Evolutionary conservation across 2,329 filamentous ascomycete genomes (phyloP).

Genomic region (Lachnellula arida): DNA sequence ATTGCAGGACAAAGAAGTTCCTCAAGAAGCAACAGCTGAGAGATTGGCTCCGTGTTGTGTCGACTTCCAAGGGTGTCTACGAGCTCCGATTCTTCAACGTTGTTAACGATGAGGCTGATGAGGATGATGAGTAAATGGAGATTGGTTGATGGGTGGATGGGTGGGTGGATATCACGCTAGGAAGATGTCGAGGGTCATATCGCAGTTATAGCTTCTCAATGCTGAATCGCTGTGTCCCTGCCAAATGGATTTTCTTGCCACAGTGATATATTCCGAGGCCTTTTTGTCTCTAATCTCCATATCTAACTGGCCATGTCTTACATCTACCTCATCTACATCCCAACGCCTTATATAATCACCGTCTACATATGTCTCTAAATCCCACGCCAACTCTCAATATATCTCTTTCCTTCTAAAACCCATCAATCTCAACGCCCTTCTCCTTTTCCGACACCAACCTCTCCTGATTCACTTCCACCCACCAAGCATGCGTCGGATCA

Average conservation of each 20-base stretch:
- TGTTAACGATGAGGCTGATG: conserved; percentile 94
- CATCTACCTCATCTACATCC: neutral
- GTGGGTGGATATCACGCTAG: conserved; percentile 9
- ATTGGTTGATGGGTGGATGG: neutral
- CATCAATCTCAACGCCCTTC: conserved; percentile 27
- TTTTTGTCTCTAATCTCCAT: neutral
- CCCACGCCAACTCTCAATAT: neutral
- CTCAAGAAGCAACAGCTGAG: conserved; percentile 99
- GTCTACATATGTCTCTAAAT: neutral
- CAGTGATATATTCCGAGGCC: neutral
- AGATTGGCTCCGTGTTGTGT: conserved; percentile 99
- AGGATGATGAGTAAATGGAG: conserved; percentile 88
- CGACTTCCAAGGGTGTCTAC: conserved; percentile 96
- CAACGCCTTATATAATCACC: neutral
- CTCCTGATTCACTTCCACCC: conserved; percentile 46
- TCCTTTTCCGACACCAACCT: conserved; percentile 30
- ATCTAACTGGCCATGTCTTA: neutral
- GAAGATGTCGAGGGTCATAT: conserved; percentile 11
- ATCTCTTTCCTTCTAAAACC: conserved; percentile 15
- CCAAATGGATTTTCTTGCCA: neutral
- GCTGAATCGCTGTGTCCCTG: conserved; percentile 8
- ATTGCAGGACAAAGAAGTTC: conserved; percentile 95
- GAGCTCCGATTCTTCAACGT: conserved; percentile 99
- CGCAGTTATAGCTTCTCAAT: conserved; percentile 14
- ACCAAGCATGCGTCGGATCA: conserved; percentile 51